Percentiles rank a stretch among this genome's conserved stretches.
Evolutionary conservation across 1,284 basidiomycete species (phyloP).

Genomic region (Ceratobasidium sp.): DNA sequence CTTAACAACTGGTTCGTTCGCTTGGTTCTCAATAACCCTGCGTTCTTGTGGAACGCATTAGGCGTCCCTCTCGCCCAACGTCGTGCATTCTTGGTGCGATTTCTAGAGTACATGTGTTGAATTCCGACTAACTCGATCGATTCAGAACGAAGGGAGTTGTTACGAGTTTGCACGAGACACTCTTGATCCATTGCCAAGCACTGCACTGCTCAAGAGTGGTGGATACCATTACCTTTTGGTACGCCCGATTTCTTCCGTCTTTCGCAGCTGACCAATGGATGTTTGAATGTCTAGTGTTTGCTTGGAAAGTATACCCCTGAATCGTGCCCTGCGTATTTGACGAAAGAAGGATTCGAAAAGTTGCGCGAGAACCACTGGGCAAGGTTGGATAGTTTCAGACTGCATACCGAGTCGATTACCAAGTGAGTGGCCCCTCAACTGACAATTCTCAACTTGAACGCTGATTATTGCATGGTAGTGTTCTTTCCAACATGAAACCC

Average conservation of each 20-base stretch:
- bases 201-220: slow-evolving; percentile 61
- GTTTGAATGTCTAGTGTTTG: slow-evolving; percentile 55
- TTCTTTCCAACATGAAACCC: slow-evolving; percentile 62
- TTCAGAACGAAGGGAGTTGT: slow-evolving; percentile 37
- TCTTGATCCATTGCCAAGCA: slow-evolving; percentile 66
- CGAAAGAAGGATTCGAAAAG: slow-evolving; percentile 66
- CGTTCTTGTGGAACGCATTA: slow-evolving; percentile 82
- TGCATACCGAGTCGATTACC: slow-evolving; percentile 81
- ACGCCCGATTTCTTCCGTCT: slow-evolving; percentile 40
- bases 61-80: slow-evolving; percentile 82
- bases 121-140: not conserved
- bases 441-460: not conserved
- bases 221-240: slow-evolving; percentile 76
- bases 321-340: slow-evolving; percentile 79
- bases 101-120: not conserved
- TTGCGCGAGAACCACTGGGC: slow-evolving; percentile 61
- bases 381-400: slow-evolving; percentile 68
- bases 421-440: slow-evolving; percentile 59
- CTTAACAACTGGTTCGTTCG: slow-evolving; percentile 68
- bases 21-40: slow-evolving; percentile 65
- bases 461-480: slow-evolving; percentile 50
- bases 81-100: slow-evolving; percentile 58
- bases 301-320: slow-evolving; percentile 69
- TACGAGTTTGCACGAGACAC: slow-evolving; percentile 55
- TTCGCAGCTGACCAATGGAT: not conserved